Evolutionary conservation across 306 rosid genomes (phyloP).

Genomic region (Luffa aegyptiaca): DNA sequence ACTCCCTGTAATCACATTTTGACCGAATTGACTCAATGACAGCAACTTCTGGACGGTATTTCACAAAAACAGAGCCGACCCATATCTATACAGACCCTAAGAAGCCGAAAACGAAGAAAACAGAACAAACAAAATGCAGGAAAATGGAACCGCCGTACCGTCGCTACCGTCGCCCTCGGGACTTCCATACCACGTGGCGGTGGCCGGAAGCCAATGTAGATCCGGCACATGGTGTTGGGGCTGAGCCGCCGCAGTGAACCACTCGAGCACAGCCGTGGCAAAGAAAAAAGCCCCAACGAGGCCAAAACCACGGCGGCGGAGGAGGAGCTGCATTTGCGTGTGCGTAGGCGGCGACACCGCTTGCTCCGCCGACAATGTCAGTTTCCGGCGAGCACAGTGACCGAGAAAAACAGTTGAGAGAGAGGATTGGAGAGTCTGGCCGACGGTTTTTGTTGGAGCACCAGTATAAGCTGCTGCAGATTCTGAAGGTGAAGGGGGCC

Average conservation of each 20-base stretch:
- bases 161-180: conserved; percentile 97
- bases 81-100: neutral
- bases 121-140: neutral
- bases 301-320: conserved; percentile 9
- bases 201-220: conserved; percentile 62
- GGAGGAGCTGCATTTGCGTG: conserved; percentile 36
- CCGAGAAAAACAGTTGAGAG: conserved; percentile 10
- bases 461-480: neutral
- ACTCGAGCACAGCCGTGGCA: neutral
- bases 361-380: conserved; percentile 10
- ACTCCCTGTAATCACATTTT: neutral
- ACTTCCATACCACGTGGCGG: conserved; percentile 89
- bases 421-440: conserved; percentile 11
- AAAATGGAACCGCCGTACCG: conserved; percentile 29
- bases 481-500: neutral
- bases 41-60: neutral
- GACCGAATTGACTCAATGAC: neutral
- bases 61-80: neutral
- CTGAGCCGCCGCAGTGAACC: conserved; percentile 12
- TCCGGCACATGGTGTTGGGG: conserved; percentile 21
- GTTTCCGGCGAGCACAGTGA: neutral
- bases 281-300: conserved; percentile 10
- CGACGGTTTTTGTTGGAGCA: conserved; percentile 26
- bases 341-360: neutral
- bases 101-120: neutral